phyloP scores from a whole-genome alignment of 257 asterid genomes.

The Lavandula angustifolia region DNA sequence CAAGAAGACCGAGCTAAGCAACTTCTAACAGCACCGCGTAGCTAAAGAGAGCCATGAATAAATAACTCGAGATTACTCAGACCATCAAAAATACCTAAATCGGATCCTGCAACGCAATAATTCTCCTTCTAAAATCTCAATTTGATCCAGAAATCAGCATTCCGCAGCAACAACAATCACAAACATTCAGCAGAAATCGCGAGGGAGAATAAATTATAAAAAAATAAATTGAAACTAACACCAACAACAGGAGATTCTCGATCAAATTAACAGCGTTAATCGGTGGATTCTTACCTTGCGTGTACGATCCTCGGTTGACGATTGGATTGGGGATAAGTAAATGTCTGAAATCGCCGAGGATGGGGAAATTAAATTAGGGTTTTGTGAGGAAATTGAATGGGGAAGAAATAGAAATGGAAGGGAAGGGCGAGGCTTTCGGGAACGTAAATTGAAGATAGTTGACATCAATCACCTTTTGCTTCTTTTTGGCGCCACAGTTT shows the following conservation, averaged over 20 bases:
- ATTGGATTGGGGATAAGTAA: slow-evolving; percentile 5
- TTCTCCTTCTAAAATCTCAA: not conserved
- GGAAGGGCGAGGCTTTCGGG: slow-evolving; percentile 32
- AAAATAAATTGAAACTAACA: not conserved
- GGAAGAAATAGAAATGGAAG: slow-evolving; percentile 26
- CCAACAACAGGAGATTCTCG: not conserved
- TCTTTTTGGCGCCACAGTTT: slow-evolving; percentile 30
- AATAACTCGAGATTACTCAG: not conserved
- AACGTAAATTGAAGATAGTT: not conserved
- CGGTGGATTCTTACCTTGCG: not conserved
- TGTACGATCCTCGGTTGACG: slow-evolving; percentile 7
- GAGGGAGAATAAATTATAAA: too few relatives aligned
- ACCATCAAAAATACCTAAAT: not conserved
- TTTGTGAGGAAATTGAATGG: slow-evolving; percentile 24
- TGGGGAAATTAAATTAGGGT: slow-evolving; percentile 25
- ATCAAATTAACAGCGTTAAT: not conserved
- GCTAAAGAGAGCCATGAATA: not conserved
- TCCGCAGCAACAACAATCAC: not conserved
- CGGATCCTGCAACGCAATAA: not conserved
- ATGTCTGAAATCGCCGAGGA: not conserved
- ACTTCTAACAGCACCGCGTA: not conserved
- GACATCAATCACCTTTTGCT: slow-evolving; percentile 4
- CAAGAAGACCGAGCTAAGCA: not conserved
- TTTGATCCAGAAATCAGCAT: not conserved
- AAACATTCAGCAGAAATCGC: not conserved